Evolutionary conservation across 495 filamentous ascomycete genomes (phyloP).

Genomic region (Penicillium salamii): DNA sequence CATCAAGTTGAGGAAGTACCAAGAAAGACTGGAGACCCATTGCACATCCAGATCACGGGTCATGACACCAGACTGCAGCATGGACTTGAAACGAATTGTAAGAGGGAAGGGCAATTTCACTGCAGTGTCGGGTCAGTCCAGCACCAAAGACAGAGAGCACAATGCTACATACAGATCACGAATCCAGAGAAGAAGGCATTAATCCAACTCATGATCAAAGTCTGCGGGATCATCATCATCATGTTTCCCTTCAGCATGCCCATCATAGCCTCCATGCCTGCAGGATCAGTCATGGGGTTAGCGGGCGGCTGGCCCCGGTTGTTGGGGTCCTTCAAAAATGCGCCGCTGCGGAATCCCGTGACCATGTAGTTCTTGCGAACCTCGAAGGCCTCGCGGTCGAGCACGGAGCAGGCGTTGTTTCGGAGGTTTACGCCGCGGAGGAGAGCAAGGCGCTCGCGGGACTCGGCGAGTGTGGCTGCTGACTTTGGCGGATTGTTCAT

Average conservation of each 20-base stretch:
- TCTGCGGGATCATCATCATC: slow-evolving; percentile 99
- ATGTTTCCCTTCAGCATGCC: slow-evolving; percentile 99
- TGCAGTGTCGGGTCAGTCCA: slow-evolving; percentile 33
- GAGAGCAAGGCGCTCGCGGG: slow-evolving; percentile 85
- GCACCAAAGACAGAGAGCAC: neutral
- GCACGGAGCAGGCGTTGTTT: slow-evolving; percentile 68
- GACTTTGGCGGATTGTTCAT: slow-evolving; percentile 86
- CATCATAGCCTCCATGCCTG: slow-evolving; percentile 99
- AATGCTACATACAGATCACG: slow-evolving; percentile 76
- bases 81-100: slow-evolving; percentile 97
- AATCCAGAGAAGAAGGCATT: slow-evolving; percentile 98
- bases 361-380: slow-evolving; percentile 76
- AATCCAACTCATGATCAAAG: slow-evolving; percentile 99
- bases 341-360: slow-evolving; percentile 74
- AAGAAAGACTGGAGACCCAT: slow-evolving; percentile 97
- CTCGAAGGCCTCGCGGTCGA: slow-evolving; percentile 70
- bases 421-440: slow-evolving; percentile 83
- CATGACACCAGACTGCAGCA: slow-evolving; percentile 94
- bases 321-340: slow-evolving; percentile 85
- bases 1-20: slow-evolving; percentile 97
- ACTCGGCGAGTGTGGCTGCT: slow-evolving; percentile 66
- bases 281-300: slow-evolving; percentile 97
- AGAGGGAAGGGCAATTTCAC: slow-evolving; percentile 98
- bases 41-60: slow-evolving; percentile 94
- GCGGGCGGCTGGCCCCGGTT: slow-evolving; percentile 79